phyloP scores from a whole-genome alignment of 805 yeast species.

The Candida pini region DNA sequence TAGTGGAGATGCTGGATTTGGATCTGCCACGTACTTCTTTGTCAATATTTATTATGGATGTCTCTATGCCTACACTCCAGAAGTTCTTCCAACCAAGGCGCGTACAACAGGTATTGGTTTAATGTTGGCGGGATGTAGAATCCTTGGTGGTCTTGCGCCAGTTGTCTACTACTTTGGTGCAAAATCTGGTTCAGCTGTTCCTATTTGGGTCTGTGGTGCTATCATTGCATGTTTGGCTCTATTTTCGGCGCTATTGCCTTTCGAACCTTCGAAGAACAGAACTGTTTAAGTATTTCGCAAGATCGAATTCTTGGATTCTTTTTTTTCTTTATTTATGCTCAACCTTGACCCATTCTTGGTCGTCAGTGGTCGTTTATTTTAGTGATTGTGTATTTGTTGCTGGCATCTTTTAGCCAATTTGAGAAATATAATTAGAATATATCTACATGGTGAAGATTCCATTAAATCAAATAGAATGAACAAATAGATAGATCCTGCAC shows the following conservation, averaged over 20 bases:
- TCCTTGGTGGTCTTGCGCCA: constrained; percentile 54
- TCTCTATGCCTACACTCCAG: constrained; percentile 63
- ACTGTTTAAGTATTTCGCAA: constrained; percentile 23
- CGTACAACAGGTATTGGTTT: constrained; percentile 59
- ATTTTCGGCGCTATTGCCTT: constrained; percentile 41
- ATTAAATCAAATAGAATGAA: no score
- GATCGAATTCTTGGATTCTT: no score
- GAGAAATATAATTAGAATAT: no score
- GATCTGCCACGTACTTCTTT: constrained; percentile 43
- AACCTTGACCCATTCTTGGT: no score
- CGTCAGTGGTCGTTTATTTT: no score
- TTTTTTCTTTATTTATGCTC: no score
- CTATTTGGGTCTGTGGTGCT: constrained; percentile 58
- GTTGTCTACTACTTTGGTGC: constrained; percentile 48
- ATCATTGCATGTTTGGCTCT: constrained; percentile 44
- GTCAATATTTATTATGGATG: constrained; percentile 50
- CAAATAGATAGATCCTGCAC: no score
- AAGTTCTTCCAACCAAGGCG: constrained; percentile 47
- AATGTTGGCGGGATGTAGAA: constrained; percentile 48
- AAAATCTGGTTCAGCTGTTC: constrained; percentile 45
- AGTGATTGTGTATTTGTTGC: no score
- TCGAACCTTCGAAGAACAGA: constrained; percentile 40
- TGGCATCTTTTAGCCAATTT: no score
- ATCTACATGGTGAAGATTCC: no score
- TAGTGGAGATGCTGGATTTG: constrained; percentile 46